Evolutionary conservation across 768 basidiomycete genomes (phyloP).

Genomic region (Suillus americanus): DNA sequence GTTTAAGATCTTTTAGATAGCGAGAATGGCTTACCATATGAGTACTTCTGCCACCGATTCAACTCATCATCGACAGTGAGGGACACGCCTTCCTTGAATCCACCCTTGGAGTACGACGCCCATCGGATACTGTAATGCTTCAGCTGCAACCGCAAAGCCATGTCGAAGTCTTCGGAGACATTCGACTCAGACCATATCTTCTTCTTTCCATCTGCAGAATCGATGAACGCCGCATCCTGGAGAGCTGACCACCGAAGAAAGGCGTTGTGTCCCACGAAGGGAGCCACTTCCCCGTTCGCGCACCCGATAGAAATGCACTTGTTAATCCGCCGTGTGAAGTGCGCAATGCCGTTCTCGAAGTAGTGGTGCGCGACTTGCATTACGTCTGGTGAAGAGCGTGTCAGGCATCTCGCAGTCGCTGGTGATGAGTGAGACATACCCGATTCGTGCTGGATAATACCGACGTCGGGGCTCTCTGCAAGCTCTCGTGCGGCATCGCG

Average conservation of each 20-base stretch:
- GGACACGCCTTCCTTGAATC: constrained; percentile 86
- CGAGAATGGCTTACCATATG: constrained; percentile 58
- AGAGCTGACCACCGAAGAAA: constrained; percentile 59
- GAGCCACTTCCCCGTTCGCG: constrained; percentile 43
- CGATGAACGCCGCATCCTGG: constrained; percentile 53
- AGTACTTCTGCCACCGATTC: constrained; percentile 85
- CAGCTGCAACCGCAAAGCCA: constrained; percentile 44
- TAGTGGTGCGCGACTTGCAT: constrained; percentile 59
- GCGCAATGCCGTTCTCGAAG: constrained; percentile 48
- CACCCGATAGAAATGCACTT: constrained; percentile 35
- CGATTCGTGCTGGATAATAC: constrained; percentile 90
- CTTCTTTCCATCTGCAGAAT: constrained; percentile 48
- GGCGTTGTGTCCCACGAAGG: constrained; percentile 50
- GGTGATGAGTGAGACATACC: constrained; percentile 35
- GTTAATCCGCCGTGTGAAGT: constrained; percentile 52
- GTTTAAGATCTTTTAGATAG: constrained; percentile 15
- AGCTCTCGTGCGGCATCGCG: constrained; percentile 84
- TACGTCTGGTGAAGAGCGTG: constrained; percentile 37
- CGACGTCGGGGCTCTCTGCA: constrained; percentile 77
- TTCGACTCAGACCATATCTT: constrained; percentile 60
- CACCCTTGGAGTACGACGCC: constrained; percentile 82
- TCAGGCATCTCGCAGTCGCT: neutral
- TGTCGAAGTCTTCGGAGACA: constrained; percentile 64
- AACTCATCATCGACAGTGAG: constrained; percentile 84
- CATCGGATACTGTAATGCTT: constrained; percentile 39